Evolutionary conservation across 305 asterid species (phyloP), one percentile per base, ranked within the genome.

Genomic region (Ajuga reptans): DNA sequence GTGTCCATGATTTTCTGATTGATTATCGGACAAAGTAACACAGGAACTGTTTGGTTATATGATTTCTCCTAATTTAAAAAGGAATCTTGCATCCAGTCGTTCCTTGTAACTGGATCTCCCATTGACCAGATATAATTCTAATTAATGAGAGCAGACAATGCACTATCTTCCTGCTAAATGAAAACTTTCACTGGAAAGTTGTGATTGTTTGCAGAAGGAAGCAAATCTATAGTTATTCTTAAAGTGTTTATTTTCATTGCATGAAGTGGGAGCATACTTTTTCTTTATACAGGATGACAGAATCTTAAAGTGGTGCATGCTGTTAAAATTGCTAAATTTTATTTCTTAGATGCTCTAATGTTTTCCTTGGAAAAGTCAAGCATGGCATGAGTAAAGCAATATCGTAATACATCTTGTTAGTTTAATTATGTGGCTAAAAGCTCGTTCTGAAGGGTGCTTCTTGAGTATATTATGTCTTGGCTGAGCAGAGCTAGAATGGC

Each of bases 401-500:
- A 49, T 50, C 21, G 10, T 31, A 36, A 10, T 60, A 33, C 15
- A 16, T 69, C 50, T 47, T 29, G 9, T 39, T 37, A 37, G 21
- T 75, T 41, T 62, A 24, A 36, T 68, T 45, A 8, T 51, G 17
- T 31, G 65, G 63, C 15, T 18, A 45, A 53, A 29, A 45, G 7
- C 21, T 49, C 43, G 54, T 34, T 70, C 51, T 33, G 34, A 33
- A 58, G 36, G 14, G 62, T 17, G 5, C 8, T 45, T 50, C 2
- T 34, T 33, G 71, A 47, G 71, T 27, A 36, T 55, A 47, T 27
- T 7, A 9, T 67, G 62, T 36, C 14, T 60, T n/a, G 56, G 57
- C 55, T 39, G 42, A 37, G 76, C 71, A 60, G 59, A 58, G 46
- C 41, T 59, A 59, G 46, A 60, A 47, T 31, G 39, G 64, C 31